A percentile compares a stretch with the other conserved stretches of the same genome.
These are phyloP conservation scores for Stenocarpella maydis DNA, from an alignment of 2,329 filamentous ascomycete genomes.

Conservation along the genomic window DNA sequence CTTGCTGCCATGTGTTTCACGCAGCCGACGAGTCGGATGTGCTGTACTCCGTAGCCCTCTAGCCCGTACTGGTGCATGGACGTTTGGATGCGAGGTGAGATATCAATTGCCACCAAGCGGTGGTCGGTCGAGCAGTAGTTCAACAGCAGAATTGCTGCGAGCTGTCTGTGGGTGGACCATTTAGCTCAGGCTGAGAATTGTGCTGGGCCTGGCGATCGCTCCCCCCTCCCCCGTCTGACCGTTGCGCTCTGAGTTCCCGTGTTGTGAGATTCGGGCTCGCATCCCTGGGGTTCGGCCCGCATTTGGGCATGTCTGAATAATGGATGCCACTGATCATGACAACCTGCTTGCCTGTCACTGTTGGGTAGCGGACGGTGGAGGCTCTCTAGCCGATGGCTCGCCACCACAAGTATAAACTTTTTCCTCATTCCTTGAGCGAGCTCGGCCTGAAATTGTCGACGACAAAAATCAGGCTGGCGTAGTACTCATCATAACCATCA, in stretches of 20 bases:
- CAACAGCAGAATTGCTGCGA: conserved; percentile 6
- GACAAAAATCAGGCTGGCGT: neutral
- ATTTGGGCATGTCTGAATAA: conserved; percentile 10
- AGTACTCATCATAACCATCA: conserved; percentile 25
- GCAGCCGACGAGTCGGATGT: conserved; percentile 20
- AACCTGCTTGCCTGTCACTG: neutral
- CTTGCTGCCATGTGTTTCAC: conserved; percentile 34
- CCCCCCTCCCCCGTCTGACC: conserved; percentile 7
- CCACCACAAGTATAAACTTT: conserved; percentile 1
- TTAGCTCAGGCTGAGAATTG: conserved; percentile 36
- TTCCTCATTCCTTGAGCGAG: conserved; percentile 14
- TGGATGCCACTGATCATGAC: conserved; percentile 5
- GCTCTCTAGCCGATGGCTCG: conserved; percentile 9
- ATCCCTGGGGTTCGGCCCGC: conserved; percentile 16
- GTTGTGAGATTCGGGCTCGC: conserved; percentile 20
- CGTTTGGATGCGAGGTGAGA: conserved; percentile 20
- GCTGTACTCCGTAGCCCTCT: conserved; percentile 8
- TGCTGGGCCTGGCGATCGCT: conserved; percentile 30
- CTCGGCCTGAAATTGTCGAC: conserved; percentile 8
- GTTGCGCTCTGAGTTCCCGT: conserved; percentile 11
- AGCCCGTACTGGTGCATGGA: neutral
- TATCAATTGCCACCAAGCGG: conserved; percentile 10
- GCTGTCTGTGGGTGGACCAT: conserved; percentile 6
- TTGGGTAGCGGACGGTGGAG: neutral
- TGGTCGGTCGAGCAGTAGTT: neutral